These are phyloP conservation scores for Ophiostoma angusticollis DNA, from an alignment of 2,329 filamentous ascomycete species.

Conservation along the genomic window DNA sequence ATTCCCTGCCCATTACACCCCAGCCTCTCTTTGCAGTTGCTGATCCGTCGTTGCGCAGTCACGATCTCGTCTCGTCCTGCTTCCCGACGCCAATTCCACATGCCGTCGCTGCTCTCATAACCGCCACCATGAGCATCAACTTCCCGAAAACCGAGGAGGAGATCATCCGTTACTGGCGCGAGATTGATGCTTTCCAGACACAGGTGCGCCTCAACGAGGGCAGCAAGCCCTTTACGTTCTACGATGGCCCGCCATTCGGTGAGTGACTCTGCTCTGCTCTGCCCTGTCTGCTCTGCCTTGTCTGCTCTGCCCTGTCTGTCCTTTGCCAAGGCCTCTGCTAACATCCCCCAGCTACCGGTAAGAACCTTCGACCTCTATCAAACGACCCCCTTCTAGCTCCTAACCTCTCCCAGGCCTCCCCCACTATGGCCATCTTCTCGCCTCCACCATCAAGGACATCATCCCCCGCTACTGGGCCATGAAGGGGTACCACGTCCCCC, in stretches of 20 bases:
- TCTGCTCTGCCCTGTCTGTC: too few species aligned
- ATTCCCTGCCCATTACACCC: too few species aligned
- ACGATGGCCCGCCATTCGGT: conserved; percentile 73
- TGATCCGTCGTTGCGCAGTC: not conserved
- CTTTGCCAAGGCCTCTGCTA: not conserved
- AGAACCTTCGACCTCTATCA: too few species aligned
- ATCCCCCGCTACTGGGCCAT: conserved; percentile 86
- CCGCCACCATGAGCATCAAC: conserved; percentile 56
- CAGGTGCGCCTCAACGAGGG: conserved; percentile 68
- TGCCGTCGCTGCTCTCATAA: not conserved
- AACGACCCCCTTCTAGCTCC: not conserved
- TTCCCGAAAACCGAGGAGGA: conserved; percentile 86
- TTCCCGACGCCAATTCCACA: not conserved
- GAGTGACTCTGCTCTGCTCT: conserved; percentile 24
- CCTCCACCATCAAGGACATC: conserved; percentile 94
- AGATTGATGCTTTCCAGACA: conserved; percentile 77
- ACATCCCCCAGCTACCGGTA: conserved; percentile 3
- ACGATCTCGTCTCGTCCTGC: not conserved
- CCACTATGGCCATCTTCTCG: conserved; percentile 62
- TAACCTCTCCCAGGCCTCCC: conserved; percentile 17
- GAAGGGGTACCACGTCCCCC: conserved; percentile 70
- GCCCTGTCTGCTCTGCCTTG: not conserved
- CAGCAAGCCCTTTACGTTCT: conserved; percentile 81
- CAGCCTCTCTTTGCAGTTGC: too few species aligned
- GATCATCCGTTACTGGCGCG: conserved; percentile 75